Conservation (phyloP, 2,329 filamentous ascomycete genomes). For the Nothopassalora personata region DNA sequence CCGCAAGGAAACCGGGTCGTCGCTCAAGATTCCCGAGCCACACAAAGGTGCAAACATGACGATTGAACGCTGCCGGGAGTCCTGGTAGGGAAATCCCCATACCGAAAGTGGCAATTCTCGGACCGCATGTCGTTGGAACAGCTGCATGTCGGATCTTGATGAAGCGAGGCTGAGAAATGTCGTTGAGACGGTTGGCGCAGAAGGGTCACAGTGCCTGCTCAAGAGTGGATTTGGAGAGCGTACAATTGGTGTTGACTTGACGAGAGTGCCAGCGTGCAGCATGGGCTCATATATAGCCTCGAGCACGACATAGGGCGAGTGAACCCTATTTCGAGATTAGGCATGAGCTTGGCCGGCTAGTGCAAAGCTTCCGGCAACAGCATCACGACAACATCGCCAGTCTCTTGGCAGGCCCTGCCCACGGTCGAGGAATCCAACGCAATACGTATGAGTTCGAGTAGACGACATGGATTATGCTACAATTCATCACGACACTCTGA, state of each 20-base stretch:
- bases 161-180: neutral
- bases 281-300: constrained; percentile 9
- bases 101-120: neutral
- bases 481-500: too few species aligned
- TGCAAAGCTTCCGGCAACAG: neutral
- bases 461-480: too few species aligned
- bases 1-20: neutral
- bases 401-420: neutral
- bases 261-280: neutral
- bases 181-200: neutral
- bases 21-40: neutral
- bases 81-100: neutral
- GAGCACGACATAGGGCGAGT: constrained; percentile 4
- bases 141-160: neutral
- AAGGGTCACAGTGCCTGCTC: neutral
- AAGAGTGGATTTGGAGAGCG: neutral
- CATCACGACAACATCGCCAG: neutral
- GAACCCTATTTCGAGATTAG: constrained; percentile 3
- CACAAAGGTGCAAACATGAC: neutral
- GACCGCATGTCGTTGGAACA: neutral
- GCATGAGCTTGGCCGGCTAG: neutral
- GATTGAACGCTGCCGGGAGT: neutral
- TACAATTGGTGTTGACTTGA: neutral
- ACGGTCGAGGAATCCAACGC: neutral
- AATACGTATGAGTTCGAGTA: neutral